Evolutionary conservation across 768 basidiomycete genomes (phyloP), one percentile per base, ranked within the genome.

Genomic region (Hysterangium stoloniferum): DNA sequence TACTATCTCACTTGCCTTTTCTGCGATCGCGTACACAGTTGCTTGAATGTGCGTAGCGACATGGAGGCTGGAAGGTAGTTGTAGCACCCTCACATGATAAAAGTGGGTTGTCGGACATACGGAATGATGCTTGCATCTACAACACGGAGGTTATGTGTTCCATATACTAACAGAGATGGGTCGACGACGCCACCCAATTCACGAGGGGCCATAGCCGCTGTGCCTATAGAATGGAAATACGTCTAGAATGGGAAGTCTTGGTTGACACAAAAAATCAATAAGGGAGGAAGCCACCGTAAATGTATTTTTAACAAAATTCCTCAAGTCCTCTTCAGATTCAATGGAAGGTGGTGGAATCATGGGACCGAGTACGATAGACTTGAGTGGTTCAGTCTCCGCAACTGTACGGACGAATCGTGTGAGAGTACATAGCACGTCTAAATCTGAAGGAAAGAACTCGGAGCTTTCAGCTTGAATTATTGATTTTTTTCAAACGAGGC

Each of bases 1-100:
- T n/a, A n/a, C n/a, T n/a, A n/a, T n/a, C n/a, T n/a, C n/a, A n/a
- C 45, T 29, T 31, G 24, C 76, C 59, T 76, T 76, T 63, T 78
- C 77, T 6, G 75, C 75, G 19, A 80, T 67, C 17, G 73, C 76
- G 56, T 76, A 79, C 32, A 77, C 59, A 48, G 77, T 74, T 11
- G 71, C 66, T 29, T 67, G 67, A 46, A 76, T 49, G 54, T 75
- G 72, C 3, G 73, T 74, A 53, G 70, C 72, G 36, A 77, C 56
- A 48, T 76, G 73, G 34, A 74, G 51, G 4, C 33, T 34, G 33
- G 33, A n/a, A 36, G 31, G 1, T 4, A 0, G 7, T 15, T 2
- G 34, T n/a, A 9, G 22, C 19, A 9, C 34, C 24, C 8, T 53
- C n/a, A n/a, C n/a, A n/a, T n/a, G n/a, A n/a, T 9, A 76, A 60